Base-by-base conservation (phyloP, 192 early-diverging fungal species). In the Coemansia sp. region DNA sequence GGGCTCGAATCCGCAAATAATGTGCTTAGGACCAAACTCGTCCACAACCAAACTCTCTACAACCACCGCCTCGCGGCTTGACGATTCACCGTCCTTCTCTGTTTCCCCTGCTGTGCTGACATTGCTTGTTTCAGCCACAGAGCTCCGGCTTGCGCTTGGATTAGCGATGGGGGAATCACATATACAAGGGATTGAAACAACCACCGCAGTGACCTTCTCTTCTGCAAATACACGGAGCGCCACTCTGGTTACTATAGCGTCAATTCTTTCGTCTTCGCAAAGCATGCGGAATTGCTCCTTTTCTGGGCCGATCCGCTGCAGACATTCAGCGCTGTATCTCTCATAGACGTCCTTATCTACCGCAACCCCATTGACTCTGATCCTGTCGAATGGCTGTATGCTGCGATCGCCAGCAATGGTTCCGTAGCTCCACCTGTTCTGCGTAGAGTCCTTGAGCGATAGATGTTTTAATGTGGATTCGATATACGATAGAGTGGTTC, bases 401-500 rank as follows among this genome's bases (percentile, higher is more conserved):
- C 61, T 68, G 50, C 58, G 63, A 21, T 74, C 74, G 61, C 67
- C 54, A 32, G 73, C 56, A 1, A 81, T 49, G 13, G 74, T 64
- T 42, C 79, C 79, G 50, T 68, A 81, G 64, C 49, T 61, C 74
- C 68, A 72, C 13, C 43, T 54, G 38, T 44, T 41, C 16, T 76
- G 56, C 3, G 71, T 15, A 9, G 57, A 18, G 12, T 65, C 39
- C 45, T 44, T 67, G 18, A 39, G 45, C 16, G 62, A 38, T 40
- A 81, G 74, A 61, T 81, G 74, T 12, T 44, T 61, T 6, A 81
- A 64, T 71, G 76, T 76, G 4, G 79, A 76, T 39, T 76, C 79
- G n/a, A 76, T 64, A 49, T 76, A 81, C n/a, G 71, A 38, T 44
- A 76, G 50, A 1, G 70, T 76, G 3, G 68, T 76, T 3, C 74